phyloP scores from a whole-genome alignment of 495 filamentous ascomycete species.

The Neurospora africana region DNA sequence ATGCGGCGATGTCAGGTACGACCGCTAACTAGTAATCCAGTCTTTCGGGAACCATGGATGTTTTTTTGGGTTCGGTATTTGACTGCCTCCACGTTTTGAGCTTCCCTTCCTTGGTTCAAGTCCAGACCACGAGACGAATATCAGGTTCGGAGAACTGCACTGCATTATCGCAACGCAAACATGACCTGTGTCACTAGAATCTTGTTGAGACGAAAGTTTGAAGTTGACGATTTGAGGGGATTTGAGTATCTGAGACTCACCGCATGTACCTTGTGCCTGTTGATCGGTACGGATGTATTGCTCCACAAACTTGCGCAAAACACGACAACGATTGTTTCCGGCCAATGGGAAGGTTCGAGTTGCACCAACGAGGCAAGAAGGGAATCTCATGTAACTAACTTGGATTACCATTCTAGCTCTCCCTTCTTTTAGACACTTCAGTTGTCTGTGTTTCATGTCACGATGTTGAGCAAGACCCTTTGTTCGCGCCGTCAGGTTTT shows the following conservation, averaged over 20 bases:
- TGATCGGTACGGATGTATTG: not conserved
- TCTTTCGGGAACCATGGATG: not conserved
- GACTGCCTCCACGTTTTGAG: not conserved
- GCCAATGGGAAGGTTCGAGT: not conserved
- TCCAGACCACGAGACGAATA: not conserved
- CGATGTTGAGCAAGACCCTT: not conserved
- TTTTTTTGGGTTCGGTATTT: not conserved
- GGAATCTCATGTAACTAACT: not conserved
- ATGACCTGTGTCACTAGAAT: not conserved
- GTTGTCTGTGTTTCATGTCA: not conserved
- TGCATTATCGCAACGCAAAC: not conserved
- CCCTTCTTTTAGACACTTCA: not conserved
- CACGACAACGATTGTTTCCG: not conserved
- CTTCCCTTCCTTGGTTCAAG: not conserved
- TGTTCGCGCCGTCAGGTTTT: not conserved
- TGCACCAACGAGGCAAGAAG: not conserved
- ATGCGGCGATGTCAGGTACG: not conserved
- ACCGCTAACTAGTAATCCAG: not conserved
- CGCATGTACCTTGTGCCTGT: not conserved
- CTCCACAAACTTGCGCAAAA: slow-evolving; percentile 1
- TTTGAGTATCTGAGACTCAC: not conserved
- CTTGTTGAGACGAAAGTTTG: not conserved
- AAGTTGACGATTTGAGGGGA: not conserved
- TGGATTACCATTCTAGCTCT: not conserved
- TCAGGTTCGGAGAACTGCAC: not conserved